Evolutionary conservation across 73 alveolate species (phyloP).

Genomic region (Effrenium voratum): DNA sequence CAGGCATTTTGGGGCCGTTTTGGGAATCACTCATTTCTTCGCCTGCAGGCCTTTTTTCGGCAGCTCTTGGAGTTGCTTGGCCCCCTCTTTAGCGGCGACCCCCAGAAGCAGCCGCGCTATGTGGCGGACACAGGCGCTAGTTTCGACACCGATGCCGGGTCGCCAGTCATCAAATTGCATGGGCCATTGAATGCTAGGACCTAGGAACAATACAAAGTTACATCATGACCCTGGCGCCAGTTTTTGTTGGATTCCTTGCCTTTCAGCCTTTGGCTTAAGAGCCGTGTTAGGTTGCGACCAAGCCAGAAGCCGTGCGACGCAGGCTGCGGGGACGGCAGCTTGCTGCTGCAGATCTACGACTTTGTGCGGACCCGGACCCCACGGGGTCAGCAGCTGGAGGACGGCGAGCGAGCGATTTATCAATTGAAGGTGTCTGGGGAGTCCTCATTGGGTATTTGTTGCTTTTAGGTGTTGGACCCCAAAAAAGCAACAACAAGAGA

Average conservation of each 20-base stretch:
- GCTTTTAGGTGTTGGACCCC: too few species aligned
- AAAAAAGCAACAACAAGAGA: too few species aligned
- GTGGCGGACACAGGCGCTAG: slow-evolving; percentile 91
- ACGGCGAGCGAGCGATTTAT: too few species aligned
- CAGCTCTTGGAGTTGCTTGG: slow-evolving; percentile 56
- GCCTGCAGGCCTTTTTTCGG: slow-evolving; percentile 77
- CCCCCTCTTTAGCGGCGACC: slow-evolving; percentile 55
- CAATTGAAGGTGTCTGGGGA: too few species aligned
- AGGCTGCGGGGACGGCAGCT: slow-evolving; percentile 88
- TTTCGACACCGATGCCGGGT: too few species aligned
- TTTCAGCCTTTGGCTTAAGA: background rate
- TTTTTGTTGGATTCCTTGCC: background rate
- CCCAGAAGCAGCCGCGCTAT: slow-evolving; percentile 37
- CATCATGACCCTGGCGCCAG: too few species aligned
- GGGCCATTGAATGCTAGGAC: too few species aligned
- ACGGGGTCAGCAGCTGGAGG: slow-evolving; percentile 40
- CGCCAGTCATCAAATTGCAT: too few species aligned
- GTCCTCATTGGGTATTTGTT: too few species aligned
- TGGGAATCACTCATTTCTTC: too few species aligned
- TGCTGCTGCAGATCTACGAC: slow-evolving; percentile 66
- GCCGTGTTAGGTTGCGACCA: background rate
- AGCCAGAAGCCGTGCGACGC: background rate
- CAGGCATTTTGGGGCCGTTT: too few species aligned
- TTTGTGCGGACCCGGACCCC: background rate
- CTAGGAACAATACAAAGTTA: too few species aligned